Percentiles rank a stretch among this genome's conserved stretches.
Conservation (phyloP, 2,329 filamentous ascomycete genomes). For the Ophiosphaerella narmari region DNA sequence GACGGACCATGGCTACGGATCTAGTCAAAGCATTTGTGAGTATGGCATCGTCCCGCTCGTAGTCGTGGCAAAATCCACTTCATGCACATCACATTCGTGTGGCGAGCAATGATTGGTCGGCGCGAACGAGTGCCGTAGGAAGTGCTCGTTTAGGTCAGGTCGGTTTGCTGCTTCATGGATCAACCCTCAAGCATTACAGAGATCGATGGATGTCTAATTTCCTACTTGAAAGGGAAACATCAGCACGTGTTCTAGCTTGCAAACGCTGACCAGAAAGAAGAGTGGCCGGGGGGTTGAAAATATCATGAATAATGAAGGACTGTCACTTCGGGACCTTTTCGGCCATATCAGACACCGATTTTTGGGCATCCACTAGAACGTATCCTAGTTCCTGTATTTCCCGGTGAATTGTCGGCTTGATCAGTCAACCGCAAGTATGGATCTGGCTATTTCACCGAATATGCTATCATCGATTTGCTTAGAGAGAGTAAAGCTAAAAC, state of each 20-base stretch:
- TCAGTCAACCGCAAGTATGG: too few species aligned
- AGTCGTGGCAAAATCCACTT: not conserved
- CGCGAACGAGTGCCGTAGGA: not conserved
- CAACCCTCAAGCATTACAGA: slow-evolving; percentile 19
- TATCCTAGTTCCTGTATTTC: too few species aligned
- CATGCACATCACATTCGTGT: slow-evolving; percentile 8
- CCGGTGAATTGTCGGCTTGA: too few species aligned
- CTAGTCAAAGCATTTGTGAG: not conserved
- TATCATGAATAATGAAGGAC: too few species aligned
- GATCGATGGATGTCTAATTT: slow-evolving; percentile 12
- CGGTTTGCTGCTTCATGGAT: slow-evolving; percentile 16
- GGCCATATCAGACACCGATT: too few species aligned
- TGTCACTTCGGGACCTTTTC: too few species aligned
- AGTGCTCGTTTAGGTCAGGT: slow-evolving; percentile 9
- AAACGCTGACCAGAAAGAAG: not conserved
- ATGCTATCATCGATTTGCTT: too few species aligned
- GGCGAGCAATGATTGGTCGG: slow-evolving; percentile 9
- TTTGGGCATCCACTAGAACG: too few species aligned
- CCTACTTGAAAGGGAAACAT: slow-evolving; percentile 13
- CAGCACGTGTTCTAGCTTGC: not conserved
- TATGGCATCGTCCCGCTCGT: not conserved
- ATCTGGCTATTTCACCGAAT: too few species aligned
- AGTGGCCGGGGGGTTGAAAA: not conserved
- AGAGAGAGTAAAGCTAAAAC: too few species aligned
- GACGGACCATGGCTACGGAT: not conserved